Conservation (phyloP, 305 asterid genomes). For the Stenogyne calaminthoides region DNA sequence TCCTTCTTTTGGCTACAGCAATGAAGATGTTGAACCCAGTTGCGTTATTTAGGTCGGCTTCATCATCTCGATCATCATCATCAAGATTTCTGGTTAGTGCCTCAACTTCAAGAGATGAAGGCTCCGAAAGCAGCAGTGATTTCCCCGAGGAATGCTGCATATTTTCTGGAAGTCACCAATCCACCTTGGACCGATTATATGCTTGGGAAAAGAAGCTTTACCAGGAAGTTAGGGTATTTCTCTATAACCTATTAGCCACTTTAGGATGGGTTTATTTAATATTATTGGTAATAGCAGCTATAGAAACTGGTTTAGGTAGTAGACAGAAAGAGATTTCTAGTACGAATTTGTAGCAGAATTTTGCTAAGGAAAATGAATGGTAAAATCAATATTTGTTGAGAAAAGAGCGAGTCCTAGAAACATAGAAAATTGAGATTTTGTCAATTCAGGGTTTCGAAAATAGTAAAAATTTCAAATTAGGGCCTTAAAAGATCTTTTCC, state of each 20-base stretch:
- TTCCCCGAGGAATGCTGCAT: constrained; percentile 60
- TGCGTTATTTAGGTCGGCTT: constrained; percentile 73
- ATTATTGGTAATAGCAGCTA: neutral
- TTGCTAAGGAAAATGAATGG: neutral
- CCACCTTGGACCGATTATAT: constrained; percentile 80
- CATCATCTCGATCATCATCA: constrained; percentile 80
- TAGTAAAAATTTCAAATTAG: too few relatives aligned
- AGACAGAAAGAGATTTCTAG: neutral
- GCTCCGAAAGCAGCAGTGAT: constrained; percentile 68
- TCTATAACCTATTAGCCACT: constrained; percentile 24
- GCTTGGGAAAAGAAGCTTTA: constrained; percentile 98
- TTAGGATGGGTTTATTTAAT: neutral
- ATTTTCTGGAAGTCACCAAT: constrained; percentile 78
- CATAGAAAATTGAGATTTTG: neutral
- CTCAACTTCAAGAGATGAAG: constrained; percentile 61
- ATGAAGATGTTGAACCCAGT: constrained; percentile 90
- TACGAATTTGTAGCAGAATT: neutral
- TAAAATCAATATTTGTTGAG: neutral
- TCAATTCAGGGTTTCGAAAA: too few relatives aligned
- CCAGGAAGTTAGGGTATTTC: constrained; percentile 87
- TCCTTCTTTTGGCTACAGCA: constrained; percentile 48
- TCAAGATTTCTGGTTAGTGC: constrained; percentile 64
- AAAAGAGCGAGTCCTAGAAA: neutral
- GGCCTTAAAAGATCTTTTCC: too few relatives aligned
- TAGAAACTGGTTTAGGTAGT: neutral